phyloP scores from a whole-genome alignment of 1,284 basidiomycete species.

The Apiotrichum gracile region DNA sequence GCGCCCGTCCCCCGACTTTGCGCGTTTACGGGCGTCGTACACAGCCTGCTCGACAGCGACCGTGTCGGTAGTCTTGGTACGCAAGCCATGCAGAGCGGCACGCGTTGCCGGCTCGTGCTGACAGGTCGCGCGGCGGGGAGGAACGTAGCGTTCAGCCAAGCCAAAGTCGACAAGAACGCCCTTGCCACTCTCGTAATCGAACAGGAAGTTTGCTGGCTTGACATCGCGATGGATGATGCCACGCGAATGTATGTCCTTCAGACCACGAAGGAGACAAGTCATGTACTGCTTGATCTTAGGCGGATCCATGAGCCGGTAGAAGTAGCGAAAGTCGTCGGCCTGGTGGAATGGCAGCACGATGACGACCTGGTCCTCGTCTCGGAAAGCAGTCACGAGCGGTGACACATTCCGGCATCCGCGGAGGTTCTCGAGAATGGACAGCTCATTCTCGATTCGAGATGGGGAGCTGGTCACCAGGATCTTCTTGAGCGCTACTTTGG shows the following conservation, averaged over 20 bases:
- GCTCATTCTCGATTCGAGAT: slow-evolving; percentile 86
- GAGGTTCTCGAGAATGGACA: slow-evolving; percentile 79
- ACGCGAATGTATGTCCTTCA: slow-evolving; percentile 82
- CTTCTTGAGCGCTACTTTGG: slow-evolving; percentile 90
- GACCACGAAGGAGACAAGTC: slow-evolving; percentile 80
- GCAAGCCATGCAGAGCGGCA: slow-evolving; percentile 61
- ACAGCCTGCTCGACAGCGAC: slow-evolving; percentile 49
- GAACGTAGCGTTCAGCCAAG: slow-evolving; percentile 62
- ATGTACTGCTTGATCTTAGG: slow-evolving; percentile 73
- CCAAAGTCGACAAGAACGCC: slow-evolving; percentile 95
- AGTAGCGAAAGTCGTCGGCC: slow-evolving; percentile 79
- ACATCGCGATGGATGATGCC: slow-evolving; percentile 94
- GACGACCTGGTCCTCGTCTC: slow-evolving; percentile 86
- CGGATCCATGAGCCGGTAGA: slow-evolving; percentile 45
- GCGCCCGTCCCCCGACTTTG: slow-evolving; percentile 38
- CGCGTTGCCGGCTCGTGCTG: slow-evolving; percentile 63
- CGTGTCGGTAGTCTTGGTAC: slow-evolving; percentile 33
- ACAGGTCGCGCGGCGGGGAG: slow-evolving; percentile 52
- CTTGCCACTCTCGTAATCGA: slow-evolving; percentile 73
- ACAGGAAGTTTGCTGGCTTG: slow-evolving; percentile 97
- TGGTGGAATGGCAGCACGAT: slow-evolving; percentile 90
- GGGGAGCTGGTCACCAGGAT: slow-evolving; percentile 96
- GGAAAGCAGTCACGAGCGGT: slow-evolving; percentile 90
- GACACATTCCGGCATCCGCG: slow-evolving; percentile 73
- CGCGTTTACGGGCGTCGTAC: slow-evolving; percentile 59